Evolutionary conservation across 495 filamentous ascomycete genomes (phyloP), one percentile per base, ranked within the genome.

Genomic region (Halenospora varia): DNA sequence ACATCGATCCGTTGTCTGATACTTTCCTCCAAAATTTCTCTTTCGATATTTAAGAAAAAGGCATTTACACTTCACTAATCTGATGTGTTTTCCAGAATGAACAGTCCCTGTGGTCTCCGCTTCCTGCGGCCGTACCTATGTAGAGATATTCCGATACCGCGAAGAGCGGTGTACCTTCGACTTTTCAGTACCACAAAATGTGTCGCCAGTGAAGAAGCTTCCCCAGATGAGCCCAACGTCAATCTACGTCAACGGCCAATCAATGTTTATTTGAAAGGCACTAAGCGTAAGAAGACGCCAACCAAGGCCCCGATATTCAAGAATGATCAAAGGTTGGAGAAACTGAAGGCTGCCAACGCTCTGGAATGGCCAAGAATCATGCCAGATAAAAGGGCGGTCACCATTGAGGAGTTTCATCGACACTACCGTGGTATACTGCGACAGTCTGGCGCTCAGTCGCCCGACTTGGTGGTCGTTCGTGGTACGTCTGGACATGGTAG

Each of bases 71-170:
- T 60, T 66, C 65, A 69, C 56, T 62, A 54, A 64, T 39, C 11
- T 22, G 26, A n/a, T 15, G 15, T 18, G 10, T 39, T 40, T 44
- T 25, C 35, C 23, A 66, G 61, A 58, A 81, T 80, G 75, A 73
- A 67, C 23, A 57, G 61, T 52, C 56, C 18, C 39, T 18, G 48
- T 15, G 55, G 63, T 60, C 73, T 80, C 39, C 75, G 67, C 55
- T 82, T 82, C 68, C 70, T 86, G 54, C 78, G 81, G 47, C 80
- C 80, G 18, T 79, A 75, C 61, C 67, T 77, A 19, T 75, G 60
- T 58, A 72, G 67, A 59, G 65, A 71, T 25, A 61, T 72, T 42
- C 65, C 68, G 19, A 44, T 26, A 8, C 41, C 35, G n/a, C 18
- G 50, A 13, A 62, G 51, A 25, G 53, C 73, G 24, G 69, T 69